A percentile compares a stretch with the other conserved stretches of the same genome.
Conservation (phyloP, 2,329 filamentous ascomycete genomes). For the Neonectria punicea region DNA sequence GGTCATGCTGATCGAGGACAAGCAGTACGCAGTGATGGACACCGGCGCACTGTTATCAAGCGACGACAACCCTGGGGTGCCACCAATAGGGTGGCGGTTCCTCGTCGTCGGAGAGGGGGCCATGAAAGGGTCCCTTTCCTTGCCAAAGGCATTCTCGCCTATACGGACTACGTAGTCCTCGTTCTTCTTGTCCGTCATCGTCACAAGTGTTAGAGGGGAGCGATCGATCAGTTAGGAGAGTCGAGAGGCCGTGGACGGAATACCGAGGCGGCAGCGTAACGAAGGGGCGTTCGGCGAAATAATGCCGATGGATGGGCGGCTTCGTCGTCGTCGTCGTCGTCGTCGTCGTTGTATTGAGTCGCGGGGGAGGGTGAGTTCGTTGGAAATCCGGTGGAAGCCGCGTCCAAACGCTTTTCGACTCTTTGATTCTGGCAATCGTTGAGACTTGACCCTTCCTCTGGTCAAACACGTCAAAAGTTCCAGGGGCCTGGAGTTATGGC, state of each 20-base stretch:
- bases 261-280: constrained; percentile 5
- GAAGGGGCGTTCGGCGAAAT: background rate
- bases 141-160: constrained; percentile 65
- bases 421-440: background rate
- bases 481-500: constrained; percentile 2
- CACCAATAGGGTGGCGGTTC: constrained; percentile 26
- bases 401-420: background rate
- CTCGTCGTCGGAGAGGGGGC: constrained; percentile 39
- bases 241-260: constrained; percentile 4
- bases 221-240: constrained; percentile 25
- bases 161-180: constrained; percentile 80
- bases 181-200: constrained; percentile 91
- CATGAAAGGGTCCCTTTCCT: constrained; percentile 64
- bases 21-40: constrained; percentile 90
- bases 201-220: constrained; percentile 43
- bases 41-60: constrained; percentile 80
- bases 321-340: background rate
- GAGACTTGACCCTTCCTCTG: constrained; percentile 12
- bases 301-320: background rate
- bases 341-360: background rate
- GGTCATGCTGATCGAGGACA: constrained; percentile 98
- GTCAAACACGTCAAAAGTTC: constrained; percentile 3
- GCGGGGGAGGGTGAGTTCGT: too few relatives aligned
- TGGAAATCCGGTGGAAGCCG: background rate
- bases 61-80: constrained; percentile 42